phyloP scores from a whole-genome alignment of 305 asterid genomes.

The Fraxinus floribunda region DNA sequence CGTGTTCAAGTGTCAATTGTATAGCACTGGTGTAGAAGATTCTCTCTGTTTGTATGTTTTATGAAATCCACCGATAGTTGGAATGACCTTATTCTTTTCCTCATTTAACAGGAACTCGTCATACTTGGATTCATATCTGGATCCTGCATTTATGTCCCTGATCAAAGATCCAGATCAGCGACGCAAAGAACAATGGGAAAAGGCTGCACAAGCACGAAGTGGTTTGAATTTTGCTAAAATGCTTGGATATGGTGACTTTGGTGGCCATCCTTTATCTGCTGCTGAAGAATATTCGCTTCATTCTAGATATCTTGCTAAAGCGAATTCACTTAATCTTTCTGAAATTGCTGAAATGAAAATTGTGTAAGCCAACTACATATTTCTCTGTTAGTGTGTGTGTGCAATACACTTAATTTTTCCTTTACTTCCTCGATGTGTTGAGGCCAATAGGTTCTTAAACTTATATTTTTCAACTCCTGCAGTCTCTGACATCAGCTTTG shows the following conservation, averaged over 20 bases:
- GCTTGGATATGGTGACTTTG: conserved; percentile 94
- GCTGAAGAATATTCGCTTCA: conserved; percentile 98
- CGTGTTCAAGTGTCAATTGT: conserved; percentile 9
- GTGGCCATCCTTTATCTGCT: conserved; percentile 86
- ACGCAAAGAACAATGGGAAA: conserved; percentile 94
- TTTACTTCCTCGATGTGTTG: neutral
- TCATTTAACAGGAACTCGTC: conserved; percentile 59
- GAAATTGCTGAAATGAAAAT: conserved; percentile 97
- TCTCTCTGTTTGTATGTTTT: conserved; percentile 10
- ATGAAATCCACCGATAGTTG: neutral
- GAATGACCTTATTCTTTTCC: conserved; percentile 16
- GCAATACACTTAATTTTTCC: neutral
- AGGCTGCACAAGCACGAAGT: conserved; percentile 73
- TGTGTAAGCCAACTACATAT: conserved; percentile 54
- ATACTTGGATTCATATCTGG: conserved; percentile 78
- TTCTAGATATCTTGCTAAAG: conserved; percentile 94
- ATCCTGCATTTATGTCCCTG: conserved; percentile 98
- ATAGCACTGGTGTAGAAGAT: neutral
- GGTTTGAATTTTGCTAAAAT: conserved; percentile 72
- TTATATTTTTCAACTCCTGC: neutral
- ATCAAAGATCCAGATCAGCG: conserved; percentile 97
- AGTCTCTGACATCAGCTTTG: neutral
- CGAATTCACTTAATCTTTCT: conserved; percentile 86
- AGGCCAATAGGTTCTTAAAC: neutral
- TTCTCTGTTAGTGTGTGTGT: neutral